Evolutionary conservation across 2,329 filamentous ascomycete species (phyloP), one percentile per base, ranked within the genome.

Genomic region (Cladophialophora carrionii): DNA sequence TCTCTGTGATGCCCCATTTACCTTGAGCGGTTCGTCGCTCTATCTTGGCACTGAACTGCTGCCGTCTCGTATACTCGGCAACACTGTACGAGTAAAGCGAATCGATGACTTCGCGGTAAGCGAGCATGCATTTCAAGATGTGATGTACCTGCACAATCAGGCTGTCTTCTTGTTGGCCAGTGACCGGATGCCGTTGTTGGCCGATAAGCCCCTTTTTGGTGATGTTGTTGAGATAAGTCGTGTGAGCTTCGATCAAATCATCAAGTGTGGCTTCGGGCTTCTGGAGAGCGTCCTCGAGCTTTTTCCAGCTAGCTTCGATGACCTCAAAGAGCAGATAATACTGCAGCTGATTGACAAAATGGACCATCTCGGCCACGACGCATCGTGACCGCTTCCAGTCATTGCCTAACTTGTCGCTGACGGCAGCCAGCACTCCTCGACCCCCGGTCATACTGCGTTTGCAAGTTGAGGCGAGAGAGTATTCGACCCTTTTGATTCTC

Each of bases 251-350:
- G 75, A 99, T 98, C 61, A 99, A 84, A 74, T 98, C 95, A 79
- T 99, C 96, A 10, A 99, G 85, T 0, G 95, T 99, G 74, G 90
- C 93, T 71, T 91, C 90, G 14, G 94, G 91, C 75, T 90, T 92
- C 62, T 85, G 87, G 67, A 98, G 89, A 34, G 90, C 89, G 31
- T 87, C 85, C 76, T 97, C 91, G 2, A 99, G 84, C 74, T 94
- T 90, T 67, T 91, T 90, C 96, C 95, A 99, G 56, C 91, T 95
- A 41, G 91, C 90, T 77, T 99, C 95, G 72, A 99, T 98, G 71
- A 99, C 95, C 77, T 99, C 95, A 74, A 98, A 99, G 9, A 99
- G 84, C 71, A 99, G 97, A 77, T 99, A 99, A 80, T 98, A 97
- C 77, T 99, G 95, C 14, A 99, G 84, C 78, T 99, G 95, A 69